Evolutionary conservation across 2,329 filamentous ascomycete species (phyloP), one percentile per base, ranked within the genome.

Genomic region (Coniochaeta sp.): DNA sequence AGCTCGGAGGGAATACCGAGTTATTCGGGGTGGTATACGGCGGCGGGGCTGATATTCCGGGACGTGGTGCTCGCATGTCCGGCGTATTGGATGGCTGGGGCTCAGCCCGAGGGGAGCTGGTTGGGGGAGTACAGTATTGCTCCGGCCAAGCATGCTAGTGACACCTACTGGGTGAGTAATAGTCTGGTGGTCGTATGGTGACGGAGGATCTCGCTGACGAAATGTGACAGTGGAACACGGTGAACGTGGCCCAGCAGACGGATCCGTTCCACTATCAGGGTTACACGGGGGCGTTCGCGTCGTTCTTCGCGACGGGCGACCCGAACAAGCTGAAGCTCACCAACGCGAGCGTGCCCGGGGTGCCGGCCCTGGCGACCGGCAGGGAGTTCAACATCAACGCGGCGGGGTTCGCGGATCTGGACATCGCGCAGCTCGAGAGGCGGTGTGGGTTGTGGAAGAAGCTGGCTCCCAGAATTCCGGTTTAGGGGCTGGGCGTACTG

Each of bases 11-110:
- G 9, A n/a, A 76, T 75, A 0, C 71, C 83, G 3, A 60, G 22
- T 1, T 86, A 83, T 63, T 80, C 81, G 59, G 77, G 77, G 0
- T 79, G 79, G 0, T 81, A 78, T 57, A 72, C 75, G 1, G 74
- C 83, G 24, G 84, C 84, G 0, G 82, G 82, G 0, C 66, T 87
- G 19, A 70, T 88, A 1, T 87, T 82, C 63, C 71, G 85, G 14
- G 84, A 88, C 65, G 71, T 81, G 0, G 79, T 85, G 0, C 76
- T 88, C 8, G 79, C 84, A 0, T 88, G 84, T 68, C 85, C 85
- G 0, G 79, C 79, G 2, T 81, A 81, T 62, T 88, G 84, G 85
- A 74, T 82, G 62, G 75, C 80, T 0, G 70, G 70, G 2, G 74
- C 75, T 2, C 79, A 81, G 1, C 54, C 54, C n/a, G 17, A 68